Evolutionary conservation across 2,329 filamentous ascomycete genomes (phyloP).

Genomic region (Ceratocystis destructans): DNA sequence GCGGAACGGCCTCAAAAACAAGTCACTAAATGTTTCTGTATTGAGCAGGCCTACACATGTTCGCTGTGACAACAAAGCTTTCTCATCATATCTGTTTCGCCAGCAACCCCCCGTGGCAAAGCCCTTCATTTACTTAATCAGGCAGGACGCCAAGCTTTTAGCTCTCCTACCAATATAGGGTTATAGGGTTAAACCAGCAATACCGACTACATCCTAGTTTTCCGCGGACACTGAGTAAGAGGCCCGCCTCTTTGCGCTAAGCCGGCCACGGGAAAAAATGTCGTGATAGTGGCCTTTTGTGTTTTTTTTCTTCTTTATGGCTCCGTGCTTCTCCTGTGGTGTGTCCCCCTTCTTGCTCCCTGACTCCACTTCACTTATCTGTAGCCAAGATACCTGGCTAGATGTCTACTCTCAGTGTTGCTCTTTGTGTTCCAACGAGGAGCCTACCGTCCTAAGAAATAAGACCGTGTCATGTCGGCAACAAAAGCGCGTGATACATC

Average conservation of each 20-base stretch:
- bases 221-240: background rate
- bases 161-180: background rate
- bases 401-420: no score
- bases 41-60: no score
- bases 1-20: background rate
- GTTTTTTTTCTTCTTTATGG: background rate
- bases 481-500: no score
- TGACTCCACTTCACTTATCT: background rate
- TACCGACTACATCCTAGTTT: background rate
- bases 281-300: background rate
- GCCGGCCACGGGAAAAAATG: constrained; percentile 2
- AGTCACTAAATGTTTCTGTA: background rate
- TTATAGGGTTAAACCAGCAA: background rate
- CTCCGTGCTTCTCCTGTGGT: background rate
- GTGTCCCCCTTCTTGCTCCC: background rate
- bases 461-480: no score
- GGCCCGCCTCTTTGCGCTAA: background rate
- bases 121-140: background rate
- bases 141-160: background rate
- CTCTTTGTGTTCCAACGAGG: no score
- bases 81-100: background rate
- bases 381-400: background rate
- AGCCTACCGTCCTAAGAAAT: no score
- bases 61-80: no score
- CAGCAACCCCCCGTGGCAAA: background rate